These are phyloP conservation scores for Cyberlindnera petersonii DNA, from an alignment of 805 yeast genomes.

Conservation along the genomic window DNA sequence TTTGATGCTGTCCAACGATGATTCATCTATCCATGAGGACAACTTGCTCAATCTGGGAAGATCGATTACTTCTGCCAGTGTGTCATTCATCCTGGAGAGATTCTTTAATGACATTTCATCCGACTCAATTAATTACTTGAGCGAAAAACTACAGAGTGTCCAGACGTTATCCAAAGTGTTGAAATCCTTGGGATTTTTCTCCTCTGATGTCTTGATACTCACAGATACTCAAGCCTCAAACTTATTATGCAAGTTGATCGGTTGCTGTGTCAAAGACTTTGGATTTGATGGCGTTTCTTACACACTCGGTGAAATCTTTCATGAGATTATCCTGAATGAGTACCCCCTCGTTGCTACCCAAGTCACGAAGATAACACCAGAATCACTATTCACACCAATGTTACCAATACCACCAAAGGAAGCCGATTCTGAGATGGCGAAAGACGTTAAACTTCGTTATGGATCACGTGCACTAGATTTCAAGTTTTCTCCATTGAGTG, in stretches of 20 bases:
- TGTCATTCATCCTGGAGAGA: constrained; percentile 60
- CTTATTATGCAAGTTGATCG: constrained; percentile 55
- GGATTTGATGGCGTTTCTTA: constrained; percentile 70
- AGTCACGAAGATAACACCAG: constrained; percentile 23
- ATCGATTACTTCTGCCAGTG: constrained; percentile 48
- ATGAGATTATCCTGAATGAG: constrained; percentile 54
- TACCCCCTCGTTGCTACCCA: constrained; percentile 60
- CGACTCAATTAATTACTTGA: constrained; percentile 50
- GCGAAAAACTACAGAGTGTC: constrained; percentile 40
- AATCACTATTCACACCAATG: constrained; percentile 23
- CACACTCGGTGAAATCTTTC: constrained; percentile 65
- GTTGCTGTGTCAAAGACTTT: constrained; percentile 72
- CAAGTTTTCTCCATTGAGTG: constrained; percentile 55
- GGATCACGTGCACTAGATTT: constrained; percentile 56
- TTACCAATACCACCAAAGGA: constrained; percentile 33
- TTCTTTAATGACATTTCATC: constrained; percentile 51
- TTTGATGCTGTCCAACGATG: constrained; percentile 38
- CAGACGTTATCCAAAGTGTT: constrained; percentile 33
- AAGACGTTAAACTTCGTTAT: constrained; percentile 46
- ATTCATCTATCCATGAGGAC: constrained; percentile 30
- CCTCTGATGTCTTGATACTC: constrained; percentile 28
- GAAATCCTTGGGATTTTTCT: constrained; percentile 37
- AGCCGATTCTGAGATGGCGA: constrained; percentile 33
- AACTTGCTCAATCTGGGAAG: constrained; percentile 58
- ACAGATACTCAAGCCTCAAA: constrained; percentile 51